Evolutionary conservation across 2,329 filamentous ascomycete species (phyloP).

Genomic region (Rachicladosporium sp.): DNA sequence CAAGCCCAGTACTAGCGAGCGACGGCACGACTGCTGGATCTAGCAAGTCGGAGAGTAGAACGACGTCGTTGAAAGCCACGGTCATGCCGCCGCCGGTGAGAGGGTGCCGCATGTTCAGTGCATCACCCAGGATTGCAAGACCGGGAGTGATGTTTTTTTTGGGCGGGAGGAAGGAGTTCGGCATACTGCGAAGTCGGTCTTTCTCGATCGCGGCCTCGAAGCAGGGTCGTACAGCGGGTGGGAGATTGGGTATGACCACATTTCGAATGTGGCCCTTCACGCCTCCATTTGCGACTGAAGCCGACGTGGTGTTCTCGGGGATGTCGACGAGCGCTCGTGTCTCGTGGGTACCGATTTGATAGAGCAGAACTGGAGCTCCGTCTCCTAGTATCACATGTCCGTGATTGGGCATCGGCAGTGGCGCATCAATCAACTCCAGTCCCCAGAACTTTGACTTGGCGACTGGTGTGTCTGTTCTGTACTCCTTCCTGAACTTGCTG

Average conservation of each 20-base stretch:
- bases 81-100: constrained; percentile 97
- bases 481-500: constrained; percentile 78
- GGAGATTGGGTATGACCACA: constrained; percentile 66
- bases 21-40: constrained; percentile 54
- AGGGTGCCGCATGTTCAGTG: constrained; percentile 98
- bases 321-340: constrained; percentile 85
- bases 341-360: constrained; percentile 93
- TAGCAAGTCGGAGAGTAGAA: constrained; percentile 63
- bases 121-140: constrained; percentile 76
- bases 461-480: constrained; percentile 53
- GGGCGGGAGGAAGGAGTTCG: constrained; percentile 85
- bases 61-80: constrained; percentile 85
- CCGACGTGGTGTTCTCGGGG: constrained; percentile 62
- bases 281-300: constrained; percentile 62
- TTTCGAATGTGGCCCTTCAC: constrained; percentile 75
- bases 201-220: constrained; percentile 65
- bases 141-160: constrained; percentile 59
- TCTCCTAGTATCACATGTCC: constrained; percentile 82
- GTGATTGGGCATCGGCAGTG: constrained; percentile 60
- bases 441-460: constrained; percentile 85
- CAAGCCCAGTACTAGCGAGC: constrained; percentile 53
- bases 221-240: constrained; percentile 55
- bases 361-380: constrained; percentile 69
- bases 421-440: constrained; percentile 79
- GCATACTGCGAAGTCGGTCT: constrained; percentile 78